These are phyloP conservation scores for Nemania sp. DNA, from an alignment of 2,329 filamentous ascomycete species.

Conservation along the genomic window DNA sequence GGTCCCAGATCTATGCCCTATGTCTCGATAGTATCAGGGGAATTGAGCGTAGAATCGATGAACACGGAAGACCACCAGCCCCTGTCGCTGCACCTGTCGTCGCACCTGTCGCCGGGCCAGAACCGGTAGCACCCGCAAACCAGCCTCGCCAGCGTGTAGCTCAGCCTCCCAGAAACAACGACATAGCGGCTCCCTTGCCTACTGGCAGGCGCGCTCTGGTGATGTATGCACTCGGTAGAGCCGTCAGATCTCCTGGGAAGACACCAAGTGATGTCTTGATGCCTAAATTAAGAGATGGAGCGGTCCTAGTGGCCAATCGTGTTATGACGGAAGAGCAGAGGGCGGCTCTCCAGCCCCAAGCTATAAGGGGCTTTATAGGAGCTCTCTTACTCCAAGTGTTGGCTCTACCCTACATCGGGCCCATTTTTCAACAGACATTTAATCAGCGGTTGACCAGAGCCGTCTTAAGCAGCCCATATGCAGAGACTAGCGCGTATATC, in stretches of 20 bases:
- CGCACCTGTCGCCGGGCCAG: conserved; percentile 40
- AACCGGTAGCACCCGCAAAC: conserved; percentile 22
- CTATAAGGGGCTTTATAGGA: conserved; percentile 52
- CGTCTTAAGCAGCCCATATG: conserved; percentile 74
- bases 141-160: conserved; percentile 43
- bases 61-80: conserved; percentile 54
- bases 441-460: conserved; percentile 65
- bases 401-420: conserved; percentile 59
- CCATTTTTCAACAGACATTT: conserved; percentile 72
- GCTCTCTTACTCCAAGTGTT: conserved; percentile 51
- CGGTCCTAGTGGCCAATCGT: conserved; percentile 51
- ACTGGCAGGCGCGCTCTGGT: conserved; percentile 46
- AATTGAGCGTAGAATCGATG: conserved; percentile 69
- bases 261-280: conserved; percentile 53
- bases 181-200: conserved; percentile 48
- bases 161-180: conserved; percentile 49
- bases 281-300: conserved; percentile 55
- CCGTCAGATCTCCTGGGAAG: conserved; percentile 51
- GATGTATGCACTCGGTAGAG: conserved; percentile 47
- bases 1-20: conserved; percentile 73
- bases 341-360: conserved; percentile 54
- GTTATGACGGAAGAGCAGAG: conserved; percentile 58
- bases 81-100: conserved; percentile 41
- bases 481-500: conserved; percentile 67
- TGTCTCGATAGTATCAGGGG: conserved; percentile 71